Evolutionary conservation across 2,329 filamentous ascomycete genomes (phyloP).

Genomic region (Cytospora schulzeri): DNA sequence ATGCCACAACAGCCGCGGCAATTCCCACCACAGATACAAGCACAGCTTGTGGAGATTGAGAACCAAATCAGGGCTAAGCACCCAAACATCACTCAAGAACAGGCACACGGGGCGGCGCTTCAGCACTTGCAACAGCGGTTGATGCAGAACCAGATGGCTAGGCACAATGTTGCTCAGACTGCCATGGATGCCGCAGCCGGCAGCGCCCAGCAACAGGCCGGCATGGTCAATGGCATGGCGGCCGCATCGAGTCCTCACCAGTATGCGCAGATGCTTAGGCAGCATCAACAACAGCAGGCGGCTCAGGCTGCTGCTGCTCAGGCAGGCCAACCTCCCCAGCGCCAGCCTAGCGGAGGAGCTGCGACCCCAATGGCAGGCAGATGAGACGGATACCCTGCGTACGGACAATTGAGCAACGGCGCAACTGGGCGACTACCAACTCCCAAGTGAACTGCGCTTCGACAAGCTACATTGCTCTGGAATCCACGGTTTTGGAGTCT

Average conservation of each 20-base stretch:
- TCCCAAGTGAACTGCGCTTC: not conserved
- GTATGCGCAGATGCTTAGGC: slow-evolving; percentile 60
- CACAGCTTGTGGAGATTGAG: slow-evolving; percentile 56
- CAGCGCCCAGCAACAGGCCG: slow-evolving; percentile 49
- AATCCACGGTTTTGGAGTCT: no score
- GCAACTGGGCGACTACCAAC: not conserved
- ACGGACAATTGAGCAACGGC: not conserved
- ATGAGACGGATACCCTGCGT: not conserved
- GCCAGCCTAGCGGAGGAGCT: slow-evolving; percentile 25
- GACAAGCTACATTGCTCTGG: not conserved
- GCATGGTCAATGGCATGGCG: slow-evolving; percentile 51
- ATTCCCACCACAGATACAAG: slow-evolving; percentile 49
- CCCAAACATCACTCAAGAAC: slow-evolving; percentile 52
- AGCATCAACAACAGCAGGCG: slow-evolving; percentile 56
- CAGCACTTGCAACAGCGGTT: slow-evolving; percentile 44
- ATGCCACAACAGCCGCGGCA: slow-evolving; percentile 38
- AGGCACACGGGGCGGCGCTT: slow-evolving; percentile 53
- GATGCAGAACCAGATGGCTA: slow-evolving; percentile 45
- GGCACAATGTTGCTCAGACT: slow-evolving; percentile 45
- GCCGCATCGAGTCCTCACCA: slow-evolving; percentile 58
- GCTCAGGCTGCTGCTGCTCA: slow-evolving; percentile 37
- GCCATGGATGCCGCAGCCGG: slow-evolving; percentile 60
- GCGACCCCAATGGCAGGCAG: slow-evolving; percentile 24
- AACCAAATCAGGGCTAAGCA: slow-evolving; percentile 54
- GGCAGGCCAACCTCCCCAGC: slow-evolving; percentile 23